A percentile compares a stretch with the other conserved stretches of the same genome.
These are phyloP conservation scores for Pinguiococcus pyrenoidosus DNA, from an alignment of 108 stramenopile species.

Conservation along the genomic window DNA sequence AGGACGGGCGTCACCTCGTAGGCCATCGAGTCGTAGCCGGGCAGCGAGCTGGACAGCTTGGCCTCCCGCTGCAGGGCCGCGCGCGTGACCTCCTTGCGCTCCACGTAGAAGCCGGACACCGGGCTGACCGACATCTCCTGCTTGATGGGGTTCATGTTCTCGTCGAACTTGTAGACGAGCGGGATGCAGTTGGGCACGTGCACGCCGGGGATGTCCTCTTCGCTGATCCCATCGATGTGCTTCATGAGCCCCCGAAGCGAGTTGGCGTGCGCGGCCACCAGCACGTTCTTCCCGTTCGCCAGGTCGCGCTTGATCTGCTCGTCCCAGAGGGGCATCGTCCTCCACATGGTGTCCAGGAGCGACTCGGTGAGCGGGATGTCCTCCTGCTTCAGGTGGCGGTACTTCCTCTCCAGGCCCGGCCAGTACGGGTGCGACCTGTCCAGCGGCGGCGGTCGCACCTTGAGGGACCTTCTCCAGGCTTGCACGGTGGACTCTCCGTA, in stretches of 20 bases:
- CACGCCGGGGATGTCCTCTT: constrained; percentile 66
- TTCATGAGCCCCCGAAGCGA: constrained; percentile 61
- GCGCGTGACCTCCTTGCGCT: constrained; percentile 48
- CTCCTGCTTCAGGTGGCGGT: constrained; percentile 51
- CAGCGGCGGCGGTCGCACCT: constrained; percentile 62
- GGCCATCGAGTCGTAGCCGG: too few relatives aligned
- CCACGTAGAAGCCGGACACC: constrained; percentile 1
- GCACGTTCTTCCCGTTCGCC: constrained; percentile 61
- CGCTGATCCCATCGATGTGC: constrained; percentile 49
- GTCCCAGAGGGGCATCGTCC: constrained; percentile 69
- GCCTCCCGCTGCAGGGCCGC: constrained; percentile 65
- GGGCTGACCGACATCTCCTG: constrained; percentile 9
- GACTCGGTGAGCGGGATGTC: constrained; percentile 76
- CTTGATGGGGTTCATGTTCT: constrained; percentile 58
- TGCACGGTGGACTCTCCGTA: constrained; percentile 70
- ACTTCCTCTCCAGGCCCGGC: constrained; percentile 69
- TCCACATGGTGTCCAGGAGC: constrained; percentile 65
- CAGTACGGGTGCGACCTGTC: constrained; percentile 50
- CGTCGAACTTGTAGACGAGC: constrained; percentile 53
- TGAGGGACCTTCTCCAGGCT: constrained; percentile 48
- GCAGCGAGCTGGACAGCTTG: constrained; percentile 41
- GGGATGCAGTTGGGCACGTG: constrained; percentile 67
- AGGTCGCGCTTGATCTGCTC: constrained; percentile 63
- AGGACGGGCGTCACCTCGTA: too few relatives aligned
- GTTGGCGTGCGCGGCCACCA: constrained; percentile 86